A percentile compares a stretch with the other conserved stretches of the same genome.
Conservation (phyloP, 139 green algal species). For the Raphidocelis subcapitata region DNA sequence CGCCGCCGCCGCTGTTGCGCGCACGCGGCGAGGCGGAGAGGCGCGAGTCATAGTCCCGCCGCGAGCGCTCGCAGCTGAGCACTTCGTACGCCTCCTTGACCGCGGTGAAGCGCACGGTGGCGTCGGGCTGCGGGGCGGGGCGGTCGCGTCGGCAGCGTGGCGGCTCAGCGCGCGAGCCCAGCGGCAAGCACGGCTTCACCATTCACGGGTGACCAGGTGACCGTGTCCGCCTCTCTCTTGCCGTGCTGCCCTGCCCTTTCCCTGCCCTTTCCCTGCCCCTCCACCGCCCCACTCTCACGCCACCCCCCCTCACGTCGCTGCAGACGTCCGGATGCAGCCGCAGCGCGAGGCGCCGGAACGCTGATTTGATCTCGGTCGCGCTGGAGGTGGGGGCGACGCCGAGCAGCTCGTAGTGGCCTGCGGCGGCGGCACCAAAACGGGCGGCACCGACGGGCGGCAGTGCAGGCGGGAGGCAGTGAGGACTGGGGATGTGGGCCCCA, state of each 20-base stretch:
- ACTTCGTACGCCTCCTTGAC: conserved; percentile 17
- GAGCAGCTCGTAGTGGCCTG: conserved; percentile 20
- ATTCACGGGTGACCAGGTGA: too few relatives aligned
- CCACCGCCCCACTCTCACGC: too few relatives aligned
- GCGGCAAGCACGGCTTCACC: too few relatives aligned
- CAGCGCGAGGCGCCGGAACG: conserved; percentile 16
- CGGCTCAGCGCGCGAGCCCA: too few relatives aligned
- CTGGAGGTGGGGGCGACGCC: conserved; percentile 8
- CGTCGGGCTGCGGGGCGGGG: conserved; percentile 13
- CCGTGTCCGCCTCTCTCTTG: too few relatives aligned
- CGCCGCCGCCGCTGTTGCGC: too few relatives aligned
- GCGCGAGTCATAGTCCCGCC: conserved; percentile 11
- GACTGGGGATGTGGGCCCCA: background rate
- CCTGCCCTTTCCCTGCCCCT: too few relatives aligned
- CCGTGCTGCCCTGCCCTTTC: too few relatives aligned
- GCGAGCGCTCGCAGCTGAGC: conserved; percentile 4
- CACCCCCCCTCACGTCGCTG: conserved; percentile 4
- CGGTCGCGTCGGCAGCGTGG: too few relatives aligned
- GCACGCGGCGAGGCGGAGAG: background rate
- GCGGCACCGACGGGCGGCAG: background rate
- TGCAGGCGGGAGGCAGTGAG: too few relatives aligned
- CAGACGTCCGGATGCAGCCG: conserved; percentile 38
- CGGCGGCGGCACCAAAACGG: background rate
- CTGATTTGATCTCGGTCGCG: conserved; percentile 27
- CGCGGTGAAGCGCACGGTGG: conserved; percentile 13